Base-by-base conservation (phyloP, 345 rosid genomes). In the Heritiera littoralis region DNA sequence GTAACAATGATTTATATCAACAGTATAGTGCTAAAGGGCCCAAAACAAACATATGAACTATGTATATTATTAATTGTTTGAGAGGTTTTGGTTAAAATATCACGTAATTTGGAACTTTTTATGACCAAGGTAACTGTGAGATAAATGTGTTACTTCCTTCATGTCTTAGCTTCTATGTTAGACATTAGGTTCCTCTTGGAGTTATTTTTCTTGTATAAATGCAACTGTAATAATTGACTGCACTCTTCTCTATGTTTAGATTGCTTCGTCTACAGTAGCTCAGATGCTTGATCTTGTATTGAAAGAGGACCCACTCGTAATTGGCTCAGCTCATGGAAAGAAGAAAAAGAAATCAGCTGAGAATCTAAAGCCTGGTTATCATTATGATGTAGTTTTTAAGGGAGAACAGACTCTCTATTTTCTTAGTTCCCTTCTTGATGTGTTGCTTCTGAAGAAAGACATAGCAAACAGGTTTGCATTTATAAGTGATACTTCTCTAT, bases 391-490 rank as follows among this genome's bases (percentile, higher is more conserved):
- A 69, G 67, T 84, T 83, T 71, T 73, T 74, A 82, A 79, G 54
- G 88, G 93, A 76, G 90, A 85, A 79, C 84, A 82, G 69, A 75
- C 85, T 48, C 78, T 89, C n/a, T 56, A 67, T 75, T 91, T 87
- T 51, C 82, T 96, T 72, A 82, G 90, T 77, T 90, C 97, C 54
- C 85, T 96, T 75, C 93, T 96, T 74, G 97, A 96, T 78, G 77
- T 92, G 83, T 83, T 94, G 82, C 84, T 91, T 8, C 82, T 92
- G 79, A 94, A 96, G 89, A 94, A 94, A 80, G 92, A 91, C 80
- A 84, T 90, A 43, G 78, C 84, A 80, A 85, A 86, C 92, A 94
- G 99, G 98, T 96, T 28, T 79, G 76, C 69, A 75, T 81, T 66
- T 66, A 65, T 59, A 76, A 72, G 60, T 72, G 76, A 54, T 54